Percentiles rank a stretch among this genome's conserved stretches.
Conservation (phyloP, 192 early-diverging fungal genomes). For the Entophlyctis luteolus region DNA sequence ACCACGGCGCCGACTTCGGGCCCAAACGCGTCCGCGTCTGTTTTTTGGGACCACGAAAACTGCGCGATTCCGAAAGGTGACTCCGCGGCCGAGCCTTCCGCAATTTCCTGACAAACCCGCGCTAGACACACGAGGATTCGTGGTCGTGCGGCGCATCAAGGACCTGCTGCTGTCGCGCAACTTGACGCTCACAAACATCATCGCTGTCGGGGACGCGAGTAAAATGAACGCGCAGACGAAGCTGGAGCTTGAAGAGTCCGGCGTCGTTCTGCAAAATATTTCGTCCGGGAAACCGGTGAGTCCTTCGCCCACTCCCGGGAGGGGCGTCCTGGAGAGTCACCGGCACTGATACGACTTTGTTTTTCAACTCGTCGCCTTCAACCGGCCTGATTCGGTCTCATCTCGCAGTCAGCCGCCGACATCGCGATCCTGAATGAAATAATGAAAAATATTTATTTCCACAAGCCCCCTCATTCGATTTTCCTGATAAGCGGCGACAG, state of each 20-base stretch:
- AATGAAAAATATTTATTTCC: slow-evolving; percentile 13
- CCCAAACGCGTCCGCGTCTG: neutral
- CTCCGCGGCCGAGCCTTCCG: too few relatives aligned
- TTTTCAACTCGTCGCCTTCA: too few relatives aligned
- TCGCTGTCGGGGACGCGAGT: neutral
- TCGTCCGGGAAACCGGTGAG: neutral
- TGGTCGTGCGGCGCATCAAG: neutral
- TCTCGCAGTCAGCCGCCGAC: too few relatives aligned
- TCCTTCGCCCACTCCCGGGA: too few relatives aligned
- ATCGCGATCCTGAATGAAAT: slow-evolving; percentile 11
- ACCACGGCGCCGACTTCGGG: too few relatives aligned
- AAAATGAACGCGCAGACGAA: neutral
- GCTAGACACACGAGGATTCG: neutral
- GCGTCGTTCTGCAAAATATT: neutral
- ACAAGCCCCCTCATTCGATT: slow-evolving; percentile 10
- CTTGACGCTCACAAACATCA: neutral
- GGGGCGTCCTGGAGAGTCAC: too few relatives aligned
- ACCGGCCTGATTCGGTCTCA: too few relatives aligned
- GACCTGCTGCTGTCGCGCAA: neutral
- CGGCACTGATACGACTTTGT: too few relatives aligned
- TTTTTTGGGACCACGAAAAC: slow-evolving; percentile 23
- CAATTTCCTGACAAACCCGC: too few relatives aligned
- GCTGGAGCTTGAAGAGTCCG: slow-evolving; percentile 12
- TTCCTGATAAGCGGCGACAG: slow-evolving; percentile 16
- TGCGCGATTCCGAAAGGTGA: neutral